Conservation (phyloP, 2,329 filamentous ascomycete genomes). For the Cercospora sojina region DNA sequence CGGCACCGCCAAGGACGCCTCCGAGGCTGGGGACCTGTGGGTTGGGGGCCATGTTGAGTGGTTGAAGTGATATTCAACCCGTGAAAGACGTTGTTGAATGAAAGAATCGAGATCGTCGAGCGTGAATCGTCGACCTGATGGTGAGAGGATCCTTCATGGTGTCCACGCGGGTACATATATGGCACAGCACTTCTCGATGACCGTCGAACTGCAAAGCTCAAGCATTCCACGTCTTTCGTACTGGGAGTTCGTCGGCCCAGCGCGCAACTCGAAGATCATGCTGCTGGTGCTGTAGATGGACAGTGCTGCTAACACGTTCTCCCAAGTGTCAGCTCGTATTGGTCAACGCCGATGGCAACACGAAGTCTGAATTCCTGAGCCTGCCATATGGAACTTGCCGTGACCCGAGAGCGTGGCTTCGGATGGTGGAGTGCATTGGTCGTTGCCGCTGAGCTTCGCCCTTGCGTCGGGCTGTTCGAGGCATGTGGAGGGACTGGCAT, state of each 20-base stretch:
- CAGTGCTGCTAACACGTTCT: not conserved
- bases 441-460: not conserved
- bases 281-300: not conserved
- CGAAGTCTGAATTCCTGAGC: not conserved
- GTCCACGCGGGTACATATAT: not conserved
- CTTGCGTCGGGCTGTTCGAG: constrained; percentile 9
- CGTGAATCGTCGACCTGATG: not conserved
- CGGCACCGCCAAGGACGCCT: not conserved
- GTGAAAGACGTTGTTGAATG: not conserved
- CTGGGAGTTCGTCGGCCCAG: not conserved
- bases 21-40: constrained; percentile 1
- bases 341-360: not conserved
- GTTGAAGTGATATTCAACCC: not conserved
- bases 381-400: not conserved
- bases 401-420: not conserved
- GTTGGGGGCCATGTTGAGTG: constrained; percentile 9
- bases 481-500: not conserved
- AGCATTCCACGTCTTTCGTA: not conserved
- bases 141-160: no score
- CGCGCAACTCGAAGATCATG: not conserved
- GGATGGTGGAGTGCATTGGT: constrained; percentile 2
- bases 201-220: not conserved
- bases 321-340: not conserved
- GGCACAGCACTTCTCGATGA: not conserved
- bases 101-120: not conserved